A percentile compares a stretch with the other conserved stretches of the same genome.
Evolutionary conservation across 257 asterid species (phyloP).

Genomic region (Agastache rugosa): DNA sequence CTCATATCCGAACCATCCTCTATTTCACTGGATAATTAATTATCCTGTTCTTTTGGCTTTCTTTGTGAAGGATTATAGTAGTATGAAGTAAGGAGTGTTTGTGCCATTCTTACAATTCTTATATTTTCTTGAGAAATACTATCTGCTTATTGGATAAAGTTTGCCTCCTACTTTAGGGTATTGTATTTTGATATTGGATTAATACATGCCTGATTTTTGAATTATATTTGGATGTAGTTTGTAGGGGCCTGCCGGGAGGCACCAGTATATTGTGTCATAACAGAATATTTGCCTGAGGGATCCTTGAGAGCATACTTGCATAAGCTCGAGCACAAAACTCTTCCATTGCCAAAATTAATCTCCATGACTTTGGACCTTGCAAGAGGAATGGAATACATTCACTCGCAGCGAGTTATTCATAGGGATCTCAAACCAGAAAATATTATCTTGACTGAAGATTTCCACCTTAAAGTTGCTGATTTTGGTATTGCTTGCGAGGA

Average conservation of each 20-base stretch:
- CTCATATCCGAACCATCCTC: neutral
- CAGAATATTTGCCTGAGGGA: constrained; percentile 72
- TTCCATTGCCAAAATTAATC: constrained; percentile 54
- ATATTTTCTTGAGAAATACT: neutral
- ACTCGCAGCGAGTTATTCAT: constrained; percentile 69
- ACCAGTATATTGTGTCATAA: constrained; percentile 63
- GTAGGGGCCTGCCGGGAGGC: constrained; percentile 64
- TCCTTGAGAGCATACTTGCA: constrained; percentile 70
- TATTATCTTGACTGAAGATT: constrained; percentile 60
- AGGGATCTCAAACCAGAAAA: constrained; percentile 81
- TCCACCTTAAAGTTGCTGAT: constrained; percentile 69
- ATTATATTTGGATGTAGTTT: constrained; percentile 51
- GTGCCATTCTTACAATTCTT: neutral
- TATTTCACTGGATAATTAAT: neutral
- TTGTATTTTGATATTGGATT: neutral
- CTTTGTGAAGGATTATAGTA: neutral
- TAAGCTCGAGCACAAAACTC: constrained; percentile 58
- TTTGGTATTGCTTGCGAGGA: constrained; percentile 82
- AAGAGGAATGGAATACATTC: constrained; percentile 69
- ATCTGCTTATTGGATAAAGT: neutral
- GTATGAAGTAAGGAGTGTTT: neutral
- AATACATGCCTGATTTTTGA: constrained; percentile 21
- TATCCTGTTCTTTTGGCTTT: neutral
- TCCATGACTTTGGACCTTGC: constrained; percentile 72
- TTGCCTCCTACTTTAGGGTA: neutral